A percentile compares a stretch with the other conserved stretches of the same genome.
Evolutionary conservation across 495 filamentous ascomycete species (phyloP).

Genomic region (Tricharina praecox): DNA sequence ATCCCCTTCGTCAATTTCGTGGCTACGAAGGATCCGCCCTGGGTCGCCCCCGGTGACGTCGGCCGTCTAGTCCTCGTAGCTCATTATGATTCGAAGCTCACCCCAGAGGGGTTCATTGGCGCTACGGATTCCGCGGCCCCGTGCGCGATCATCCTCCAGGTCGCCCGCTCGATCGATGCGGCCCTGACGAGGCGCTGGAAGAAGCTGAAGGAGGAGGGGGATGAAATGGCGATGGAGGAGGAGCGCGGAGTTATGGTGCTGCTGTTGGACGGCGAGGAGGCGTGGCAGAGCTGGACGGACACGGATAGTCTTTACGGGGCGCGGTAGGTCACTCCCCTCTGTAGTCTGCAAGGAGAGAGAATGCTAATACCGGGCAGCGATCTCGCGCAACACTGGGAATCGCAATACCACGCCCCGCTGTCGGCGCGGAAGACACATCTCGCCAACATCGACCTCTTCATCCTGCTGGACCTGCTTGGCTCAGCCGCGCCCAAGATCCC

Average conservation of each 20-base stretch:
- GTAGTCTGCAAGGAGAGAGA: background rate
- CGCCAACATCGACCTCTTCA: conserved; percentile 66
- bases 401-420: conserved; percentile 44
- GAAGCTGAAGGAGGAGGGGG: conserved; percentile 43
- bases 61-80: conserved; percentile 72
- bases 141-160: conserved; percentile 81
- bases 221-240: conserved; percentile 4
- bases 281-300: conserved; percentile 61
- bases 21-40: conserved; percentile 77
- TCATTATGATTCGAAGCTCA: conserved; percentile 79
- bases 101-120: conserved; percentile 77
- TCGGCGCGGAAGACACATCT: conserved; percentile 58
- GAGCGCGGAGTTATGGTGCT: conserved; percentile 69
- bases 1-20: conserved; percentile 80
- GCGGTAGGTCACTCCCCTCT: conserved; percentile 31
- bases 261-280: conserved; percentile 87
- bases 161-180: conserved; percentile 58
- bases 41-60: conserved; percentile 52
- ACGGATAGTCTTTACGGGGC: conserved; percentile 78
- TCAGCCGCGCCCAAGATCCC: conserved; percentile 49
- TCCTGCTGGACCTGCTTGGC: conserved; percentile 85
- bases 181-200: conserved; percentile 70
- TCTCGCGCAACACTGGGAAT: conserved; percentile 59
- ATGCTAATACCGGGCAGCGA: conserved; percentile 30
- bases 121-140: conserved; percentile 86